Conservation (phyloP, 257 asterid genomes). For the Solanum ossicruentum region DNA sequence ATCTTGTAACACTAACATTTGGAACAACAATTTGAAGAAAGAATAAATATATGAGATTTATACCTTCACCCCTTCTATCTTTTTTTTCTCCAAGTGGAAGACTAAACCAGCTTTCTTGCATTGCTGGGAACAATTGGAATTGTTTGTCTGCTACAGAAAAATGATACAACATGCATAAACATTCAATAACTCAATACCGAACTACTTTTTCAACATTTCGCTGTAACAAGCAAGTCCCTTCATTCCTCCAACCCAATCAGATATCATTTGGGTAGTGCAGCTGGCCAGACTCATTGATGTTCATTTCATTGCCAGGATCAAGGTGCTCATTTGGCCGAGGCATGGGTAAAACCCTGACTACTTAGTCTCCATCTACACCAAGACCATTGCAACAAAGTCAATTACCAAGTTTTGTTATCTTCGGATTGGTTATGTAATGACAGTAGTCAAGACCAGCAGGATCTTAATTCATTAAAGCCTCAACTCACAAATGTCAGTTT, state of each 20-base stretch:
- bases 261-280: not conserved
- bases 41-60: not conserved
- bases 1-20: slow-evolving; percentile 2
- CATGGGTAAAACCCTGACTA: not conserved
- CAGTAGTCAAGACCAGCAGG: not conserved
- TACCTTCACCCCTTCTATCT: not conserved
- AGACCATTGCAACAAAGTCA: not conserved
- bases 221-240: slow-evolving; percentile 2
- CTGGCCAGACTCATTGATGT: not conserved
- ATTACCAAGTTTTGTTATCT: not conserved
- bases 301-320: not conserved
- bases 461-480: not conserved
- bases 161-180: not conserved
- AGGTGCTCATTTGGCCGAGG: not conserved
- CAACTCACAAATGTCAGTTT: not conserved
- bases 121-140: slow-evolving; percentile 1
- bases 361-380: slow-evolving; percentile 30
- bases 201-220: not conserved
- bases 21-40: not conserved
- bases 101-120: slow-evolving; percentile 11
- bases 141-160: not conserved
- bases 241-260: not conserved
- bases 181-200: not conserved
- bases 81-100: not conserved
- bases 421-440: not conserved